Percentiles rank a stretch among this genome's conserved stretches.
phyloP scores from a whole-genome alignment of 2,329 filamentous ascomycete species.

The Stemphylium beticola region DNA sequence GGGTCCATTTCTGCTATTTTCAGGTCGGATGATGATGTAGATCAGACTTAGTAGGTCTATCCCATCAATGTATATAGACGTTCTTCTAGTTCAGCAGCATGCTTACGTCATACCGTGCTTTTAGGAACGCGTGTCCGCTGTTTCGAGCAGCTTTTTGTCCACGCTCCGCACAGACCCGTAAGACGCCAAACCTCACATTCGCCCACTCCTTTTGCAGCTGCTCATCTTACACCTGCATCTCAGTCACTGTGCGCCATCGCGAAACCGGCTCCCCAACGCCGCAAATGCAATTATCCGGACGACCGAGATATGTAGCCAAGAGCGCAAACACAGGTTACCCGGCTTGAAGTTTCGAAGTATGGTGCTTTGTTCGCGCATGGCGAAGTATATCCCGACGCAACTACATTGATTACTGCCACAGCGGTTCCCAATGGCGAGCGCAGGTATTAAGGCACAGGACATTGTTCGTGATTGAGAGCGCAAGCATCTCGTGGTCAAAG shows the following conservation, averaged over 20 bases:
- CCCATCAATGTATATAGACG: background rate
- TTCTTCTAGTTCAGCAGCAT: background rate
- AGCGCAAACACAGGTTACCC: no score
- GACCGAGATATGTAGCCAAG: background rate
- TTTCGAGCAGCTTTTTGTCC: background rate
- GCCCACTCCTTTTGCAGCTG: background rate
- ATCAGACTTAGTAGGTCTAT: background rate
- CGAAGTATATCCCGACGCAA: no score
- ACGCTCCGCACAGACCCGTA: slow-evolving; percentile 7
- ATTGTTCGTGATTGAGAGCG: no score
- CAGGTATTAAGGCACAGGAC: no score
- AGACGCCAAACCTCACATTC: background rate
- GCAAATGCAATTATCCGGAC: background rate
- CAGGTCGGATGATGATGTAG: background rate
- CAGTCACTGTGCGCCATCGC: background rate
- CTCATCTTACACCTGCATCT: no score
- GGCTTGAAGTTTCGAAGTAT: no score
- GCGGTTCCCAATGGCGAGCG: no score
- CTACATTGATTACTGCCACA: no score
- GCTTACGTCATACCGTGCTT: slow-evolving; percentile 2
- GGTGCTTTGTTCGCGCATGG: background rate
- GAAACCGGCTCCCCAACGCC: slow-evolving; percentile 3
- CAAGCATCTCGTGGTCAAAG: no score
- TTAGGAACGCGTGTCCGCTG: slow-evolving; percentile 2
- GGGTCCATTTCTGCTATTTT: slow-evolving; percentile 24